phyloP scores from a whole-genome alignment of 2,329 filamentous ascomycete species.

The Hyphodiscus sp. region DNA sequence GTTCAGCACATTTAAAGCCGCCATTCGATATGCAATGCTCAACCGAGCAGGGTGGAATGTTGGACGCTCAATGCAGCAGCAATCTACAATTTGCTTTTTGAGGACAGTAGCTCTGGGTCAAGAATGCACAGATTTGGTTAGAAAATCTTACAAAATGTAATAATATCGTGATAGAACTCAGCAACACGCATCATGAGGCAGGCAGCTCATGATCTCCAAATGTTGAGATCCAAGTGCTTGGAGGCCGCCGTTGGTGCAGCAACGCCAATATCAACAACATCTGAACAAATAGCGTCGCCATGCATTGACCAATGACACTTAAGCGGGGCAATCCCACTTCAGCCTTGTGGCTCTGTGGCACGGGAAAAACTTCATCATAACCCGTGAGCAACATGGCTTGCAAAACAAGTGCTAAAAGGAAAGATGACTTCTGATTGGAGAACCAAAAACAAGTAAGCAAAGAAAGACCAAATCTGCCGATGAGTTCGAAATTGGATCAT shows the following conservation, averaged over 20 bases:
- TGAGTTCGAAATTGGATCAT: too few species aligned
- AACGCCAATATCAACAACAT: neutral
- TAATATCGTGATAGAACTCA: neutral
- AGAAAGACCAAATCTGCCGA: too few species aligned
- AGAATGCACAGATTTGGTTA: neutral
- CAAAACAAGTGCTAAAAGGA: neutral
- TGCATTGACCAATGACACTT: neutral
- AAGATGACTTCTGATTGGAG: neutral
- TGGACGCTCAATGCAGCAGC: neutral
- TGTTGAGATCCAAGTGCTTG: neutral
- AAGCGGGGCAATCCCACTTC: neutral
- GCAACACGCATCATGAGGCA: neutral
- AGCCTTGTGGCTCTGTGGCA: neutral
- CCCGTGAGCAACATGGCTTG: neutral
- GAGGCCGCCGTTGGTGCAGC: neutral
- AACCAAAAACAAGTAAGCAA: too few species aligned
- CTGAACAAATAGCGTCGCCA: too few species aligned
- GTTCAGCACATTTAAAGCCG: slow-evolving; percentile 40
- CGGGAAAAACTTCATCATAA: neutral
- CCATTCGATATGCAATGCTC: slow-evolving; percentile 34
- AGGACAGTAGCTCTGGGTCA: neutral
- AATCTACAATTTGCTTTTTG: neutral
- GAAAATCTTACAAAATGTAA: neutral
- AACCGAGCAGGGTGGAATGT: neutral
- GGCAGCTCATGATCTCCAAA: neutral